Evolutionary conservation across 1,139 yeast species (phyloP), one percentile per base, ranked within the genome.

Genomic region (Debaryomyces psychrophilus): DNA sequence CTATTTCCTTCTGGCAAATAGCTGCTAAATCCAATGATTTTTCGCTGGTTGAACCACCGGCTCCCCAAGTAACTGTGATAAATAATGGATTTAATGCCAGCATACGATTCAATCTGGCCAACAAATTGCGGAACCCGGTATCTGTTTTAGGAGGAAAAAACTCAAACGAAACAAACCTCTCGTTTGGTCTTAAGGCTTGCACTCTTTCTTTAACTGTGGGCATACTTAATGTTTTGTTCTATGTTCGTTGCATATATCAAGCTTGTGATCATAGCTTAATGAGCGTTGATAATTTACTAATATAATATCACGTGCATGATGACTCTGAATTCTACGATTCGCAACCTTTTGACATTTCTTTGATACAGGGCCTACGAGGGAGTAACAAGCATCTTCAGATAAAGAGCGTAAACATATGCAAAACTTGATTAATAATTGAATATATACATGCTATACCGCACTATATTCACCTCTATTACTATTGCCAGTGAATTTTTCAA

Each of bases 61-160:
- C 98, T 25, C 99, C 99, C 98, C 99, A 93, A 0, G 99, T 95
- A 8, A 95, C 87, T 2, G 97, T 89, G 44, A 92, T 85, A 64
- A 93, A 95, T 20, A 87, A 69, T 2, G 98, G 98, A 46, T 90
- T 92, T 53, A 93, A 71, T 2, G 87, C 86, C 59, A 87, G 82
- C 95, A 93, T 87, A 61, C 99, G 84, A 59, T 82, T 82, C 67
- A 93, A 81, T 67, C 99, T 85, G 29, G 92, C 90, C 43, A 88
- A 72, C 51, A 93, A 71, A 66, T 95, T 93, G 52, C 87, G 79
- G 62, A 87, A 79, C 55, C 97, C 99, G 11, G 85, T 76, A 61
- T 85, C 88, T 0, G 99, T 93, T 65, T 93, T 90, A 18, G 99
- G 99, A 8, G 99, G 99, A 69, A 95, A 93, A 66, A 93, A 93